Evolutionary conservation across 73 alveolate genomes (phyloP), one percentile per base, ranked within the genome.

Genomic region (Stentor coeruleus): DNA sequence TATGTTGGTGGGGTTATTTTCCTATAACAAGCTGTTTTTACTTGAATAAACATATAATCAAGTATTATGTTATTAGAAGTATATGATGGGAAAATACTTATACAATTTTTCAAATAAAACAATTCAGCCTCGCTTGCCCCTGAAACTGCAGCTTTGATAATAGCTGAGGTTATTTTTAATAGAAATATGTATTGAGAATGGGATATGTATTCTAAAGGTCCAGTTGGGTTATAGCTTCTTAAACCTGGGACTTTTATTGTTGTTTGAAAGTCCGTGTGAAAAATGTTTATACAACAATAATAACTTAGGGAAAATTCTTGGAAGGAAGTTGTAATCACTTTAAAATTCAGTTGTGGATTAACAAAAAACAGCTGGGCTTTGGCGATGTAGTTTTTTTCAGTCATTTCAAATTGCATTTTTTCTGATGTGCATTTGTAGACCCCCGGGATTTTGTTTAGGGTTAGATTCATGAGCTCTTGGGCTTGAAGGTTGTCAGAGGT

Each of bases 391-490:
- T 49, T 49, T 49, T 49, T 20, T 49, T 49, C 66, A 20, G 28
- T 11, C 20, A 49, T 49, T 49, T 49, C 66, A 49, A 49, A 49
- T 49, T 6, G 20, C 6, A 49, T 6, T 11, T 6, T 49, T 49
- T 49, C 66, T 49, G 66, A 20, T 11, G 20, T 6, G 20, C 66
- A 49, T 49, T 49, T 49, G 66, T 49, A 49, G 20, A 49, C 28
- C 6, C 66, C 66, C 20, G 66, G 66, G 66, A 49, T 49, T 11
- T 11, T 49, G 66, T 49, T 49, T 49, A 49, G 66, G 66, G 66
- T 11, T 11, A 49, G 20, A 20, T 49, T 20, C 28, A 49, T 11
- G 6, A 49, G 20, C 66, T 49, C 66, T 49, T 49, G 66, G 20
- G 20, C 28, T 49, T 49, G 66, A 6, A 11, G 66, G 20, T 49